Base-by-base conservation (phyloP, 768 basidiomycete species). In the Sporobolomyces phaffii region DNA sequence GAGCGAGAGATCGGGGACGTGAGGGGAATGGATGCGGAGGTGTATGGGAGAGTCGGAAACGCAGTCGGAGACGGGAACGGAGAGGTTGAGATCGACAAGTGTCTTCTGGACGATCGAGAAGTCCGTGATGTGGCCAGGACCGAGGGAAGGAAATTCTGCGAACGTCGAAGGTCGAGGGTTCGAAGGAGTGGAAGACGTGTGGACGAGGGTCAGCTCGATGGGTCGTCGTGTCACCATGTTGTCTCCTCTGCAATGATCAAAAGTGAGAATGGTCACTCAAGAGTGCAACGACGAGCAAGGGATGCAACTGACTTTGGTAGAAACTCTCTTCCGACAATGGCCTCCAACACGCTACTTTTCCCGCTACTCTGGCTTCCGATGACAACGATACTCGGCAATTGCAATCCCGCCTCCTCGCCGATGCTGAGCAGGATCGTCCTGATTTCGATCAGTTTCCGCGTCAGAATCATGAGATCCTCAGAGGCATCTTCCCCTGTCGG, bases 201-300 rank as follows among this genome's bases (percentile, higher is more conserved):
- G 91, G 64, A 98, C 87, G 52, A 99, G 86, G 5, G 96, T 99
- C 65, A 99, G 84, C 76, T 99, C 96, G 74, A 99, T 97, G 2
- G 96, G 96, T 60, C 96, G 87, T 1, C 96, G 88, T 3, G 96
- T 99, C 38, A 98, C 96, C 96, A 99, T 99, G 78, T 98, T 98
- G 78, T 91, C 88, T 61, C 96, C 96, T 80, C 94, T 98, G 75
- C 22, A 38, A 6, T 26, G 48, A 51, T 7, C 34, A 13, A 20
- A 33, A n/a, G 14, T 20, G 20, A 34, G n/a, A 54, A 28, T 24
- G 28, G 48, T 61, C 33, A 65, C 52, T 53, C 44, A 31, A 29
- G 36, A 5, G 13, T 7, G 31, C 22, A 68, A 33, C 52, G 18
- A 13, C 48, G 17, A 17, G 29, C 17, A 53, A 43, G 26, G 29